Evolutionary conservation across 768 basidiomycete species (phyloP), one percentile per base, ranked within the genome.

Genomic region (Leccinum longicurvipes): DNA sequence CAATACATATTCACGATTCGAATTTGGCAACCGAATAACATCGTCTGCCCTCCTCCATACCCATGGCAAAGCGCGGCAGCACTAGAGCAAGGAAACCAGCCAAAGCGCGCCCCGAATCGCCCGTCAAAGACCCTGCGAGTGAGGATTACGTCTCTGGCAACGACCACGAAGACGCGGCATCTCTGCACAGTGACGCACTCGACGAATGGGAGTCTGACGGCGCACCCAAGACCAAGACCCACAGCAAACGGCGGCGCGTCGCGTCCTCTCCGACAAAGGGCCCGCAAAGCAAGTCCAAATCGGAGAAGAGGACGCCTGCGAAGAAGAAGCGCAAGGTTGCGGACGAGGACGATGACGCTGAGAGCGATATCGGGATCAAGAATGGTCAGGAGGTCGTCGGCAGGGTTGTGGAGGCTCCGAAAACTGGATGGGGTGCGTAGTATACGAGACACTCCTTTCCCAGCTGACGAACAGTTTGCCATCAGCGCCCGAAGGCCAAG

Each of bases 401-500:
- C 0, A 76, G 73, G 11, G 86, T 95, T 11, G 83, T 94, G 12
- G 76, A 90, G 56, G 93, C 92, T 12, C 92, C 92, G 0, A 91
- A 78, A 61, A 84, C 84, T 0, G 93, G 93, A n/a, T 80, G 80
- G 73, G 90, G 91, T 88, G 53, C 46, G 28, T 49, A 42, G n/a
- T n/a, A n/a, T n/a, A n/a, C n/a, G n/a, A n/a, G n/a, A n/a, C n/a
- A n/a, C n/a, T 25, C 15, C 29, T 54, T 29, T 24, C 23, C 14
- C 4, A 4, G 50, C 59, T 61, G 8, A 49, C 47, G 4, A n/a
- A 8, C 17, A 4, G 5, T 10, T 48, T 21, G 46, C 29, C 39
- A 6, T 39, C 59, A 90, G 93, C 92, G 0, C 87, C 92, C 0
- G 81, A 91, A 11, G 94, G 93, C 10, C 84, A 85, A 69, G 83